Evolutionary conservation across 768 basidiomycete genomes (phyloP).

Genomic region (Auricularia cornea): DNA sequence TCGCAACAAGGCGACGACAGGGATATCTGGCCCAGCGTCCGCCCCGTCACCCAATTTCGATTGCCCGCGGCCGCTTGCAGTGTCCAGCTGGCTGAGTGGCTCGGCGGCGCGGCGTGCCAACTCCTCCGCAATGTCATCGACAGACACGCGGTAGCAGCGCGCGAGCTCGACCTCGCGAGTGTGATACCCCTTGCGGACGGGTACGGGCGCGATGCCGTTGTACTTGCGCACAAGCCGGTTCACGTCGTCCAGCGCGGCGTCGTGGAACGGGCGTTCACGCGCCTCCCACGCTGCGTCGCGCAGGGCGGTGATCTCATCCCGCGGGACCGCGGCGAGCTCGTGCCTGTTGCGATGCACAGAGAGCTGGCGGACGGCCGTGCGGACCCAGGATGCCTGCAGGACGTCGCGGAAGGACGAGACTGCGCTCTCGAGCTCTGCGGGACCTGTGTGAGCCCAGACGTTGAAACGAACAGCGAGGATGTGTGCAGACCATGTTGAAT

Average conservation of each 20-base stretch:
- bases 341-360: slow-evolving; percentile 29
- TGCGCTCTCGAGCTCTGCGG: slow-evolving; percentile 30
- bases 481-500: slow-evolving; percentile 59
- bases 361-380: slow-evolving; percentile 60
- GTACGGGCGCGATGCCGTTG: slow-evolving; percentile 71
- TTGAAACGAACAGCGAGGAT: too few species aligned
- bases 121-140: neutral
- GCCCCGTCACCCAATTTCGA: neutral
- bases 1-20: neutral
- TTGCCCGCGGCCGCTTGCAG: neutral
- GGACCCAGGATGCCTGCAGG: slow-evolving; percentile 62
- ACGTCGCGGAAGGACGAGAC: slow-evolving; percentile 54
- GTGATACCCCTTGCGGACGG: slow-evolving; percentile 60
- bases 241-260: slow-evolving; percentile 57
- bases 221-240: slow-evolving; percentile 72
- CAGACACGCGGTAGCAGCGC: neutral
- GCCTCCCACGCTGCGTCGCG: slow-evolving; percentile 60
- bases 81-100: neutral
- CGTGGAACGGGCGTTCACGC: slow-evolving; percentile 59
- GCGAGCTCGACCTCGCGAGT: slow-evolving; percentile 48
- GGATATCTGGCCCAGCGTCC: neutral
- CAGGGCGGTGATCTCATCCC: slow-evolving; percentile 20
- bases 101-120: neutral
- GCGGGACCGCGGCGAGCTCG: neutral
- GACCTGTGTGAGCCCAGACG: too few species aligned